Base-by-base conservation (phyloP, 352 stramenopile species). In the Phytophthora aleatoria region DNA sequence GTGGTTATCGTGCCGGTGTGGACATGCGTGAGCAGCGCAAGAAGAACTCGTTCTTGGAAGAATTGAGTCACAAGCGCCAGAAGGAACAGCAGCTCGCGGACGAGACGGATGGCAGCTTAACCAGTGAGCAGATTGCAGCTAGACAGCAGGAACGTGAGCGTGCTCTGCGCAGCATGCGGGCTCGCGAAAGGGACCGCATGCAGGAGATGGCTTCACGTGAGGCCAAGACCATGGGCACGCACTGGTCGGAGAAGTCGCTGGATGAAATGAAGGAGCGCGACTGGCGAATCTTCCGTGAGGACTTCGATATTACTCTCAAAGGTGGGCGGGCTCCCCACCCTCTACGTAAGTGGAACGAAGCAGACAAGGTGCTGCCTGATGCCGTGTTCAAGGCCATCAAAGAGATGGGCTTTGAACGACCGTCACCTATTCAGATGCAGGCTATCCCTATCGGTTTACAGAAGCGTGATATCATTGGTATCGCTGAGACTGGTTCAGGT, bases 281-380 rank as follows among this genome's bases (percentile, higher is more conserved):
- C 86, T 99, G 98, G 98, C 88, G 97, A 60, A 99, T 99, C 67
- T 98, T 99, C 71, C 89, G 97, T 24, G 98, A 99, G 75, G 98
- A 99, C 76, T 99, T 98, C 71, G 97, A 99, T 69, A 99, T 99
- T 69, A 91, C 91, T 3, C 90, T 99, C 26, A 90, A 91, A 30
- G 90, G 90, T 27, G 88, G 88, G 3, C 72, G 75, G 47, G 95
- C 94, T 26, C 95, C 97, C 27, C 87, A 97, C 36, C 97, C 98
- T 8, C 62, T 99, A n/a, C 92, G 98, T 33, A 96, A 90, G 55
- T 99, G 90, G 87, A 52, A 73, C 4, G 89, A 98, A 63, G 88
- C 90, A 9, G 42, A 60, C 10, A 61, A 56, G 3, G 42, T 74
- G 26, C 57, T 97, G 5, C 88, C 87, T 1, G 71, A 77, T 38